These are phyloP conservation scores for Fusarium irregulare DNA, from an alignment of 2,329 filamentous ascomycete species.

Conservation along the genomic window DNA sequence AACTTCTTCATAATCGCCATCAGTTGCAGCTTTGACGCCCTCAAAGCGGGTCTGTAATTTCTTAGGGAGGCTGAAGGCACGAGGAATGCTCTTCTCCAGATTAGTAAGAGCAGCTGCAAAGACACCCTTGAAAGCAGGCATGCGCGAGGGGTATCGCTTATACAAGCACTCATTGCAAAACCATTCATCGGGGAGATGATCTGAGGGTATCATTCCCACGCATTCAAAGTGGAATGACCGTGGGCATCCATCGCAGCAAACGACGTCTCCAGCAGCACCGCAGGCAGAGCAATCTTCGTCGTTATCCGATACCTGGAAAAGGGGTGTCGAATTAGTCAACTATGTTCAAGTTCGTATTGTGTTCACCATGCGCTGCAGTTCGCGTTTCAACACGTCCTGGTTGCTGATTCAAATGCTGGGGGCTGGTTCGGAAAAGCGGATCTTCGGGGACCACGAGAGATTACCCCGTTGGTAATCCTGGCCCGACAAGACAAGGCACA, in stretches of 20 bases:
- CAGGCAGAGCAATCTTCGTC: slow-evolving; percentile 92
- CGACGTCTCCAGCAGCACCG: slow-evolving; percentile 82
- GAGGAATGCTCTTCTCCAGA: slow-evolving; percentile 76
- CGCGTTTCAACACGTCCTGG: slow-evolving; percentile 30
- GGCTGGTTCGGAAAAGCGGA: slow-evolving; percentile 46
- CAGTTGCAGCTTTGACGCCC: slow-evolving; percentile 78
- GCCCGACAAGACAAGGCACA: slow-evolving; percentile 18
- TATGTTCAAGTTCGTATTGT: slow-evolving; percentile 15
- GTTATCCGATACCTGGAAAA: slow-evolving; percentile 68
- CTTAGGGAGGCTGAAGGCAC: slow-evolving; percentile 77
- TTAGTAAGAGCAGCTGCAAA: slow-evolving; percentile 72
- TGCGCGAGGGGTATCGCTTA: slow-evolving; percentile 59
- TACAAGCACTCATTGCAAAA: slow-evolving; percentile 80
- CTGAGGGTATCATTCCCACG: slow-evolving; percentile 81
- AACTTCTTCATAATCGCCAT: slow-evolving; percentile 84
- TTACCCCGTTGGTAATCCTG: slow-evolving; percentile 36
- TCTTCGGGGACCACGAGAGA: slow-evolving; percentile 44
- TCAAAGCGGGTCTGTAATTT: slow-evolving; percentile 81
- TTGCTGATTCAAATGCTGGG: slow-evolving; percentile 31
- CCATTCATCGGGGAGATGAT: slow-evolving; percentile 80
- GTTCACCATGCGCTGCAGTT: slow-evolving; percentile 22
- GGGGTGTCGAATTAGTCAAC: slow-evolving; percentile 49
- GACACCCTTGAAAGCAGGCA: slow-evolving; percentile 62
- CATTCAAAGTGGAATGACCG: slow-evolving; percentile 92
- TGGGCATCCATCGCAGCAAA: slow-evolving; percentile 94